A percentile compares a stretch with the other conserved stretches of the same genome.
Conservation (phyloP, 345 rosid species). For the Eucalyptus marginata region DNA sequence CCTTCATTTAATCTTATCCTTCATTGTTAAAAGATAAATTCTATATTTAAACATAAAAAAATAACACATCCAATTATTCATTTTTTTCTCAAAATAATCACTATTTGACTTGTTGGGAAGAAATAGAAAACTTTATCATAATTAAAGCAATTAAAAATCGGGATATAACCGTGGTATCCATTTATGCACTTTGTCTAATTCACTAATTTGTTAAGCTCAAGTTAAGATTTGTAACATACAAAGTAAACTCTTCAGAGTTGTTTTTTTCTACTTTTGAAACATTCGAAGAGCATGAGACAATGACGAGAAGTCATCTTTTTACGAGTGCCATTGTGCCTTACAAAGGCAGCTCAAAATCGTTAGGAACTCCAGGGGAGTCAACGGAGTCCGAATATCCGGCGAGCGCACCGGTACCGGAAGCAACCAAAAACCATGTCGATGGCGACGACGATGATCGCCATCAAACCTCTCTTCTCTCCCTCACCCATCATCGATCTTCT, state of each 20-base stretch:
- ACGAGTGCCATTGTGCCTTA: not conserved
- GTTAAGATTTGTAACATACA: not conserved
- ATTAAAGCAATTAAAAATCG: not conserved
- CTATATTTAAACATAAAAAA: not conserved
- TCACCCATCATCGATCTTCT: not conserved
- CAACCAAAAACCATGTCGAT: not conserved
- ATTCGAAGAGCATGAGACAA: not conserved
- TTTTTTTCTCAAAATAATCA: not conserved
- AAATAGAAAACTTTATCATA: not conserved
- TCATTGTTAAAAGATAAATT: not conserved
- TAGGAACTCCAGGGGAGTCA: not conserved
- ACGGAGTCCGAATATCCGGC: not conserved
- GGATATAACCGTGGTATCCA: fast-evolving
- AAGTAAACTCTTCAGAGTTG: not conserved
- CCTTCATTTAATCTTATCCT: not conserved
- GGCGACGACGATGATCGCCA: not conserved
- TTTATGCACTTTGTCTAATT: not conserved
- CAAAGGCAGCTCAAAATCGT: not conserved
- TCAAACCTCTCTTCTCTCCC: not conserved
- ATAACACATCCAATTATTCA: not conserved
- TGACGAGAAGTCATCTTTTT: not conserved
- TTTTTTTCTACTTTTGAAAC: not conserved
- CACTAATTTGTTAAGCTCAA: not conserved
- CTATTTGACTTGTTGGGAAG: not conserved
- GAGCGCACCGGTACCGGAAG: not conserved